Evolutionary conservation across 352 stramenopile species (phyloP), one percentile per base, ranked within the genome.

Genomic region (Phytopythium sindhum): DNA sequence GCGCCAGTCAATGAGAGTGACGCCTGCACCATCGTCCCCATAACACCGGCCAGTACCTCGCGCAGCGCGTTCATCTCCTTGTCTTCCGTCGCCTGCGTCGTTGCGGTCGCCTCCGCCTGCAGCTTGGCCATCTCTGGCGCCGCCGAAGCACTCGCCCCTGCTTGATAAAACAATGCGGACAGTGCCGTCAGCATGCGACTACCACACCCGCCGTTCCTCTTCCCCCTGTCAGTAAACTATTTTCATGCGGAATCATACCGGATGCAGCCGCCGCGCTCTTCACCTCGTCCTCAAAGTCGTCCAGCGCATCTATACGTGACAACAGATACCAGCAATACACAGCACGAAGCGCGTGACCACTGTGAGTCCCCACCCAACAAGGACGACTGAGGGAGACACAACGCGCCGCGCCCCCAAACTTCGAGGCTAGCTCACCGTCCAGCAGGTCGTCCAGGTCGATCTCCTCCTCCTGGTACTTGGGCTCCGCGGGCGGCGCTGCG

Each of bases 381-480:
- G 33, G 33, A 11, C 31, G 4, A n/a, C n/a, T n/a, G n/a, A n/a
- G 4, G 31, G 9, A 37, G 31, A 37, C 10, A 1, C n/a, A 29
- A 52, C n/a, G 9, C 23, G 17, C 4, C 15, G 14, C 54, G n/a
- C 8, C 33, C 48, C 14, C 15, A 24, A 61, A 19, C 2, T 51
- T 23, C n/a, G 9, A 26, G 47, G 6, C 26, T 55, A 21, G 11
- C 26, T 41, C 64, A 92, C 86, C 86, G 28, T 92, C 83, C 24
- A 94, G 80, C 23, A 94, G 78, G 61, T 94, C 80, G 61, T 94
- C 86, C 33, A 94, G 76, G 70, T 94, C 81, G 54, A 91, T 60
- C 54, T 94, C 80, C 14, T 81, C 78, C 37, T 87, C 47, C 26
- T 33, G 57, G 53, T 51, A 62, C 67, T 12, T 4, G 31, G 31